These are phyloP conservation scores for Suhomyces bribrorum DNA, from an alignment of 1,139 yeast species.

Conservation along the genomic window DNA sequence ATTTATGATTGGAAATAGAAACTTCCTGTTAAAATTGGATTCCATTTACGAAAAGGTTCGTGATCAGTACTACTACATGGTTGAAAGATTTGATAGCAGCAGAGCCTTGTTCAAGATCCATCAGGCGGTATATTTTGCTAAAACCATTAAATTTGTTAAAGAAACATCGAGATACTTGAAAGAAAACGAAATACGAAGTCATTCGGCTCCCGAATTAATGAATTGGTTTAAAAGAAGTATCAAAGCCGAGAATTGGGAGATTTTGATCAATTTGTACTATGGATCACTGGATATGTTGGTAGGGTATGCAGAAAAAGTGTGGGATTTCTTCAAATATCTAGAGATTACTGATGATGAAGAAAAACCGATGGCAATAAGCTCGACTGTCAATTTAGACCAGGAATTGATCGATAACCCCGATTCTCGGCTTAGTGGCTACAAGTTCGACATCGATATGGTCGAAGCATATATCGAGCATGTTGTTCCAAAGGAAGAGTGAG, in stretches of 20 bases:
- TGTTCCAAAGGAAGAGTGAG: conserved; percentile 17
- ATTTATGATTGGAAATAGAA: conserved; percentile 8
- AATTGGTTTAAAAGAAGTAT: conserved; percentile 1
- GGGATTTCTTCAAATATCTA: conserved; percentile 30
- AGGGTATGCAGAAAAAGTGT: conserved; percentile 28
- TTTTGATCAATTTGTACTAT: conserved; percentile 26
- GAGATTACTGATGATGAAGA: conserved; percentile 12
- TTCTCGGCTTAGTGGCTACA: conserved; percentile 27
- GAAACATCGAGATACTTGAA: conserved; percentile 2
- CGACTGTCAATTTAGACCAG: conserved; percentile 21
- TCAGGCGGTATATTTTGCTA: not conserved
- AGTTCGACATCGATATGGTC: conserved; percentile 22
- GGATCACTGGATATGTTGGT: conserved; percentile 34
- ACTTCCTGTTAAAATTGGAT: conserved; percentile 10
- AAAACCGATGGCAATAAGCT: conserved; percentile 20
- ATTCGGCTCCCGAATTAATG: not conserved
- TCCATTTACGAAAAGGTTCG: conserved; percentile 9
- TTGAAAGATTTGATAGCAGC: conserved; percentile 6
- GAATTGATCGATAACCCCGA: conserved; percentile 21
- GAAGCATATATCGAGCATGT: conserved; percentile 28
- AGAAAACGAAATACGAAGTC: not conserved
- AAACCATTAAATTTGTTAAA: not conserved
- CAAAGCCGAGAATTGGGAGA: conserved; percentile 14
- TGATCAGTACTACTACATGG: conserved; percentile 6
- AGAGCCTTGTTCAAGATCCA: conserved; percentile 3